A percentile compares a stretch with the other conserved stretches of the same genome.
Conservation (phyloP, 768 basidiomycete genomes). For the Gelatoporia subvermispora region DNA sequence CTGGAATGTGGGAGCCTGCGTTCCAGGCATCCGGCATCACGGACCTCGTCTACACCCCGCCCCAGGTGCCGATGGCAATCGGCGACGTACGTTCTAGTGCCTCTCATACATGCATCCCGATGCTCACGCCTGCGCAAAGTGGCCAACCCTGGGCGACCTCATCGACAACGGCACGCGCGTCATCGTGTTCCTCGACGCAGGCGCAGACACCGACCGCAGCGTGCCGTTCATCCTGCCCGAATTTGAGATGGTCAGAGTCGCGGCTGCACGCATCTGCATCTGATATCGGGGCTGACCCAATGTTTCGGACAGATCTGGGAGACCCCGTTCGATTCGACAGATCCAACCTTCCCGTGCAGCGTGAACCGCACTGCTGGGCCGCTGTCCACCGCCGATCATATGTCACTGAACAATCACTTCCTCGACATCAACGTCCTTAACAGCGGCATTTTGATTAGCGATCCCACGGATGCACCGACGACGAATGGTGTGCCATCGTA, state of each 20-base stretch:
- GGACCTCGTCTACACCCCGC: slow-evolving; percentile 44
- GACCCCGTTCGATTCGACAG: slow-evolving; percentile 47
- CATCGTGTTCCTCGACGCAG: slow-evolving; percentile 56
- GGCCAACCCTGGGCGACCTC: slow-evolving; percentile 63
- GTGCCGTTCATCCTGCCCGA: slow-evolving; percentile 53
- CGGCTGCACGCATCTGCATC: slow-evolving; percentile 12
- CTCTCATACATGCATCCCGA: not conserved
- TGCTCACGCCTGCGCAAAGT: slow-evolving; percentile 30
- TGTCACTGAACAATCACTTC: slow-evolving; percentile 57
- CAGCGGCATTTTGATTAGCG: slow-evolving; percentile 23
- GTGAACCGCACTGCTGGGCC: slow-evolving; percentile 49
- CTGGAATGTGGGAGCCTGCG: slow-evolving; percentile 44
- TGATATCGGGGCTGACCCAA: not conserved
- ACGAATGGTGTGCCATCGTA: slow-evolving; percentile 29
- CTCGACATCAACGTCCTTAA: slow-evolving; percentile 38
- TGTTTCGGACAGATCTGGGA: slow-evolving; percentile 39
- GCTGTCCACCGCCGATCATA: slow-evolving; percentile 43
- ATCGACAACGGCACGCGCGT: slow-evolving; percentile 56
- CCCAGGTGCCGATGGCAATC: slow-evolving; percentile 22
- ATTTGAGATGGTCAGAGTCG: slow-evolving; percentile 40
- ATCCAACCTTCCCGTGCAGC: slow-evolving; percentile 47
- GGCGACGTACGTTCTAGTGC: slow-evolving; percentile 13
- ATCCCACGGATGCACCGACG: slow-evolving; percentile 21
- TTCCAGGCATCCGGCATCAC: slow-evolving; percentile 46
- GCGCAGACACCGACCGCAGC: slow-evolving; percentile 27